Evolutionary conservation across 768 basidiomycete genomes (phyloP).

Genomic region (Leucogyrophana mollusca): DNA sequence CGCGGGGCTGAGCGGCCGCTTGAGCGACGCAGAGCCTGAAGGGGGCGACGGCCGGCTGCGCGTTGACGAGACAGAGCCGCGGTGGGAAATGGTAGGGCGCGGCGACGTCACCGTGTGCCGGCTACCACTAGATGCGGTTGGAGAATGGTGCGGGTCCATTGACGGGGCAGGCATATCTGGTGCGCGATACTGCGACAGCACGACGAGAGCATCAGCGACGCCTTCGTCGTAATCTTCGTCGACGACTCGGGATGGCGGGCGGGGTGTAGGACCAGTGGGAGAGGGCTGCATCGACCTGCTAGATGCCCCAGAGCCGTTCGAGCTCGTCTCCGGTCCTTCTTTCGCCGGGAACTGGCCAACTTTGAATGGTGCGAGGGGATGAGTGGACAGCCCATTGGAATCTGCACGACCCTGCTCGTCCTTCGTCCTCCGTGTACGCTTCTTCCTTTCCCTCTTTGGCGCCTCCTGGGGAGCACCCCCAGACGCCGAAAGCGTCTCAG

Average conservation of each 20-base stretch:
- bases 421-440: slow-evolving; percentile 42
- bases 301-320: slow-evolving; percentile 61
- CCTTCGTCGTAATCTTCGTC: slow-evolving; percentile 97
- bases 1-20: slow-evolving; percentile 68
- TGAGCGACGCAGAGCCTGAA: slow-evolving; percentile 43
- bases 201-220: slow-evolving; percentile 82
- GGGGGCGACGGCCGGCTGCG: slow-evolving; percentile 67
- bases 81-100: slow-evolving; percentile 50
- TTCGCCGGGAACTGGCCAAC: slow-evolving; percentile 33
- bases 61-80: slow-evolving; percentile 67
- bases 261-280: slow-evolving; percentile 59
- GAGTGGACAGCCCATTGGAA: slow-evolving; percentile 26
- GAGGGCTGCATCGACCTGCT: slow-evolving; percentile 69
- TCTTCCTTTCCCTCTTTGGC: slow-evolving; percentile 59
- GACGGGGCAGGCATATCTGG: slow-evolving; percentile 26
- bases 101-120: slow-evolving; percentile 48
- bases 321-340: slow-evolving; percentile 65
- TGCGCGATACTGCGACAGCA: slow-evolving; percentile 48
- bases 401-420: slow-evolving; percentile 38
- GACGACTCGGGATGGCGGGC: slow-evolving; percentile 64
- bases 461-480: slow-evolving; percentile 35
- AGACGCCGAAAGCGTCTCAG: slow-evolving; percentile 30
- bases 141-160: slow-evolving; percentile 45
- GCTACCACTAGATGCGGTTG: slow-evolving; percentile 57
- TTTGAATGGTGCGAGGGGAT: slow-evolving; percentile 30